These are phyloP conservation scores for Cladophialophora exuberans DNA, from an alignment of 2,329 filamentous ascomycete genomes.

Conservation along the genomic window DNA sequence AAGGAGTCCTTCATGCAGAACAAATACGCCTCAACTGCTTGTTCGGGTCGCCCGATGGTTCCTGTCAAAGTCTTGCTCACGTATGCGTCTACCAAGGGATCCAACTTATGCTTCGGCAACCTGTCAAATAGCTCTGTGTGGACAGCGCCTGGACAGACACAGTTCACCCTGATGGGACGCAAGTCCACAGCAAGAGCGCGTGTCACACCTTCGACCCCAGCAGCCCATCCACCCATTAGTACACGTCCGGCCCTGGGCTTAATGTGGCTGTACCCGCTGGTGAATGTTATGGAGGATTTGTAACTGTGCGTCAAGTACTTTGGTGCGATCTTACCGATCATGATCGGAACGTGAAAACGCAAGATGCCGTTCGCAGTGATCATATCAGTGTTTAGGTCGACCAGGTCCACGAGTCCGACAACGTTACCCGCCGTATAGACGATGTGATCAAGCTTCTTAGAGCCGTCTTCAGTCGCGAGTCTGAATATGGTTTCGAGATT, in stretches of 20 bases:
- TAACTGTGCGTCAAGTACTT: constrained; percentile 39
- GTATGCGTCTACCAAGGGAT: constrained; percentile 40
- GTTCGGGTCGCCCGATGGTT: constrained; percentile 37
- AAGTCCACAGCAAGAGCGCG: constrained; percentile 47
- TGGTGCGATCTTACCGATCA: constrained; percentile 46
- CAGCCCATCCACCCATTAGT: constrained; percentile 38
- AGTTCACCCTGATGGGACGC: constrained; percentile 48
- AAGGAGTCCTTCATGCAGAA: constrained; percentile 50
- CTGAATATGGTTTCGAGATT: constrained; percentile 50
- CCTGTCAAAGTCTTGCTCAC: constrained; percentile 37
- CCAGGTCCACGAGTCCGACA: constrained; percentile 34
- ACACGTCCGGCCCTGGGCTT: constrained; percentile 54
- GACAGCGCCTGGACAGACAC: constrained; percentile 46
- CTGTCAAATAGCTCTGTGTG: constrained; percentile 40
- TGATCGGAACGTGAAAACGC: constrained; percentile 39
- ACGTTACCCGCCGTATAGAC: constrained; percentile 55
- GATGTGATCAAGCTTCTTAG: constrained; percentile 51
- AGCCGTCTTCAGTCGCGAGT: constrained; percentile 34
- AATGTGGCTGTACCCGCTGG: constrained; percentile 48
- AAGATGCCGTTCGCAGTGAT: constrained; percentile 37
- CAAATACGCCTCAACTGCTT: constrained; percentile 49
- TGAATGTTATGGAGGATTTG: constrained; percentile 45
- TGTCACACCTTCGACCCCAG: constrained; percentile 39
- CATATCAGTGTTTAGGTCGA: constrained; percentile 35
- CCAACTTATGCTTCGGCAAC: constrained; percentile 13